Percentiles rank a stretch among this genome's conserved stretches.
These are phyloP conservation scores for Sclerotinia nivalis DNA, from an alignment of 2,329 filamentous ascomycete genomes.

Conservation along the genomic window DNA sequence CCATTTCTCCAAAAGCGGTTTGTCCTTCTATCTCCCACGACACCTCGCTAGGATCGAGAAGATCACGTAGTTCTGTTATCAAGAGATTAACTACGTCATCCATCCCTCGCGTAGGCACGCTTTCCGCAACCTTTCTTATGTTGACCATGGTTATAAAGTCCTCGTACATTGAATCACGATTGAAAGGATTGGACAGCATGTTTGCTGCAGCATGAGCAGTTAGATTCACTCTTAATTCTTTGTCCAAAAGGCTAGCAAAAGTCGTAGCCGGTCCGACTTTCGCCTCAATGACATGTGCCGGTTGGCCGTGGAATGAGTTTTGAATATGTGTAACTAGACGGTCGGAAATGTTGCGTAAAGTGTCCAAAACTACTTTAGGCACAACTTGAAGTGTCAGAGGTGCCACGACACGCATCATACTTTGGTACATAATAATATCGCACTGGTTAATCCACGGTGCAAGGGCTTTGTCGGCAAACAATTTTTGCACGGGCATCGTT, in stretches of 20 bases:
- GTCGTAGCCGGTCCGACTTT: constrained; percentile 86
- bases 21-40: constrained; percentile 64
- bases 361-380: constrained; percentile 82
- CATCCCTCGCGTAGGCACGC: constrained; percentile 63
- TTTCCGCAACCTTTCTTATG: constrained; percentile 63
- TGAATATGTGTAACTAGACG: constrained; percentile 78
- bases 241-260: constrained; percentile 82
- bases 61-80: constrained; percentile 65
- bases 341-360: constrained; percentile 82
- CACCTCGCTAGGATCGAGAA: constrained; percentile 66
- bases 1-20: constrained; percentile 61
- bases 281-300: constrained; percentile 79
- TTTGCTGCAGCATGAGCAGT: constrained; percentile 93
- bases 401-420: constrained; percentile 90
- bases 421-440: constrained; percentile 94
- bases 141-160: constrained; percentile 77
- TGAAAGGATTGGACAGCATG: constrained; percentile 84
- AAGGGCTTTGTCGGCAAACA: constrained; percentile 78
- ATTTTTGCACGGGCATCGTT: constrained; percentile 93
- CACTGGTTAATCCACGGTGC: constrained; percentile 94
- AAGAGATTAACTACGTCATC: constrained; percentile 65
- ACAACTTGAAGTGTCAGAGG: constrained; percentile 89
- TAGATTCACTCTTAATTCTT: constrained; percentile 86
- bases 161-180: constrained; percentile 91
- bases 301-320: constrained; percentile 81